Conservation (phyloP, 176 grass and related monocot species). For the Oryza nivara region DNA sequence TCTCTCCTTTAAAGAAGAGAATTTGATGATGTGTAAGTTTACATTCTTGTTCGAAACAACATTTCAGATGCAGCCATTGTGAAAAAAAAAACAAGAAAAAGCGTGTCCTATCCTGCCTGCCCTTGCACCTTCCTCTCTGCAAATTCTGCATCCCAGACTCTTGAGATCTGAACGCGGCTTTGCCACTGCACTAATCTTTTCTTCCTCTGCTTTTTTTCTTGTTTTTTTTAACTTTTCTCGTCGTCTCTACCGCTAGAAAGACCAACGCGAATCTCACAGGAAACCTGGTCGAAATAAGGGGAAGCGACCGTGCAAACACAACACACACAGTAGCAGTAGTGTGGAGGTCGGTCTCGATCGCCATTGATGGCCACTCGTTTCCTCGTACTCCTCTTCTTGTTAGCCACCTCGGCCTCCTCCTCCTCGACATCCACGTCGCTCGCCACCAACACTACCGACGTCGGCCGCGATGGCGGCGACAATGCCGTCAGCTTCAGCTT, state of each 20-base stretch:
- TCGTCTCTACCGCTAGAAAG: background rate
- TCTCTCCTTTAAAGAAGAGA: too few species aligned
- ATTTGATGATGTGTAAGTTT: background rate
- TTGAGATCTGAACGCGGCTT: slow-evolving; percentile 28
- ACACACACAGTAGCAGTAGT: background rate
- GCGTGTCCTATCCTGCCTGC: background rate
- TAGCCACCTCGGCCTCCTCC: background rate
- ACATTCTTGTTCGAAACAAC: background rate
- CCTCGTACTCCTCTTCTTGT: slow-evolving; percentile 47
- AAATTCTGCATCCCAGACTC: too few species aligned
- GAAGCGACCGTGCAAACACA: background rate
- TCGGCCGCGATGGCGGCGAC: background rate
- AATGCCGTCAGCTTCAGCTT: slow-evolving; percentile 42
- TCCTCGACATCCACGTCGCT: slow-evolving; percentile 27
- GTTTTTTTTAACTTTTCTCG: background rate
- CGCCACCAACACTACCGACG: slow-evolving; percentile 42
- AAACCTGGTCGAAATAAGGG: slow-evolving; percentile 10
- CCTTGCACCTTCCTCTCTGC: slow-evolving; percentile 1
- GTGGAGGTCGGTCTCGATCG: background rate
- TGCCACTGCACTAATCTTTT: slow-evolving; percentile 24
- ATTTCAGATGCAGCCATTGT: background rate
- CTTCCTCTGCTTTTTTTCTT: background rate
- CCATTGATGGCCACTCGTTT: slow-evolving; percentile 45
- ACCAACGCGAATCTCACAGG: background rate
- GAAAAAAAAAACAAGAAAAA: too few species aligned